A percentile compares a stretch with the other conserved stretches of the same genome.
These are phyloP conservation scores for Ensete ventricosum DNA, from an alignment of 176 grass and related monocot species.

Conservation along the genomic window DNA sequence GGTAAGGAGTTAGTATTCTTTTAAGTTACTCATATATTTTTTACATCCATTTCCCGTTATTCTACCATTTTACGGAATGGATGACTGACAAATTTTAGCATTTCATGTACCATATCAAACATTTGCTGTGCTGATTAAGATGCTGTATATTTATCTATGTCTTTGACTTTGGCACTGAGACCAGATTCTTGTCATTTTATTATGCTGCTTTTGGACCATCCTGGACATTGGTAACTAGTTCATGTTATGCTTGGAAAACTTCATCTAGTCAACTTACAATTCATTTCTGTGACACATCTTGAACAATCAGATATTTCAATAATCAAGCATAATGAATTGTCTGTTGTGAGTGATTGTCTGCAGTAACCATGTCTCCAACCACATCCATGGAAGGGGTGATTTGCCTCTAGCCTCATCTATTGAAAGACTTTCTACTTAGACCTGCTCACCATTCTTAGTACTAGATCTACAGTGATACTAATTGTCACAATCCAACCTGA, in stretches of 20 bases:
- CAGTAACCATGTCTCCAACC: no score
- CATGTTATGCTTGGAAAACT: not conserved
- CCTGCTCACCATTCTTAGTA: no score
- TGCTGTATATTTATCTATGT: not conserved
- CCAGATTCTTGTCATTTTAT: not conserved
- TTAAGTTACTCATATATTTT: not conserved
- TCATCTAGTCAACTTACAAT: not conserved
- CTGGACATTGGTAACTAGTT: not conserved
- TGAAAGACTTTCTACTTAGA: no score
- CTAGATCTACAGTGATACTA: no score
- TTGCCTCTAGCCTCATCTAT: no score
- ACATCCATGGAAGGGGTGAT: no score
- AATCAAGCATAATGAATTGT: not conserved
- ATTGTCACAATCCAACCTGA: no score
- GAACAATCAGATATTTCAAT: not conserved
- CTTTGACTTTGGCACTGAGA: not conserved
- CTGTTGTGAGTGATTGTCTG: not conserved
- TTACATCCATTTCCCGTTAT: not conserved
- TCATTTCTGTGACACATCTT: not conserved
- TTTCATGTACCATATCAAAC: not conserved
- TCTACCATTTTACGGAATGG: slow-evolving; percentile 1
- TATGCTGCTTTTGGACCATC: not conserved
- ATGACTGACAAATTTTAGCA: not conserved
- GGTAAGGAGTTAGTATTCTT: slow-evolving; percentile 29
- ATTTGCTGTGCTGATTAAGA: not conserved